Percentiles rank a stretch among this genome's conserved stretches.
phyloP scores from a whole-genome alignment of 345 rosid genomes.

The Salix brachista region DNA sequence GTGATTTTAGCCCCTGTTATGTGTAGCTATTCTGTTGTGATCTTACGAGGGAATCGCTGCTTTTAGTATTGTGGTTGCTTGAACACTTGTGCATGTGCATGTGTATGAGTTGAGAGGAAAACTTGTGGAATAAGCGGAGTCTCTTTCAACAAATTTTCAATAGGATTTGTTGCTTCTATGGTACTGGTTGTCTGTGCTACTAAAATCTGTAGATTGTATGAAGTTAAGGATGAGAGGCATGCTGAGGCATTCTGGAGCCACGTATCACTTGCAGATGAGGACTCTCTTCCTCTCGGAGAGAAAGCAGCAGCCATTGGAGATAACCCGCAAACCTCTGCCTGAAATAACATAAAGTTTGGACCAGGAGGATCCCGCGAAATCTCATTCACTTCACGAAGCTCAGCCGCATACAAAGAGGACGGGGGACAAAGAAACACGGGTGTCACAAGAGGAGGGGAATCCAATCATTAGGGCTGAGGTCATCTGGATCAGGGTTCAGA shows the following conservation, averaged over 20 bases:
- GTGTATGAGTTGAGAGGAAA: no score
- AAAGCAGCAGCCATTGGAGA: constrained; percentile 62
- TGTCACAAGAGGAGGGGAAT: constrained; percentile 66
- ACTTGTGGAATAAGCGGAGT: not conserved
- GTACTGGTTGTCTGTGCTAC: not conserved
- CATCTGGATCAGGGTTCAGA: constrained; percentile 38
- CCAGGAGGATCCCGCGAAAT: constrained; percentile 89
- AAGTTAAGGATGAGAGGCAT: constrained; percentile 83
- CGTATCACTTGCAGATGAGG: constrained; percentile 64
- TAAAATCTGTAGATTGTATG: constrained; percentile 50
- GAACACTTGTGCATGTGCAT: not conserved
- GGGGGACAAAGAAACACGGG: constrained; percentile 36
- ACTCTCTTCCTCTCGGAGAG: constrained; percentile 71
- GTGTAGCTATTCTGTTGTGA: not conserved
- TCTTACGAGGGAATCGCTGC: not conserved
- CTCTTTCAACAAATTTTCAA: not conserved
- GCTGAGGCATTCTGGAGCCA: constrained; percentile 71
- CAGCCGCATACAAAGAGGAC: constrained; percentile 58
- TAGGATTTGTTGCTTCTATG: not conserved
- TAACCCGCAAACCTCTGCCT: constrained; percentile 29
- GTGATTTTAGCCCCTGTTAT: constrained; percentile 31
- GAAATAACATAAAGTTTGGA: constrained; percentile 61
- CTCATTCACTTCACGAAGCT: constrained; percentile 62
- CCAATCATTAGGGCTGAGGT: constrained; percentile 68
- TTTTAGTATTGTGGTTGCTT: not conserved